Base-by-base conservation (phyloP, 208 protist species). In the Blechomonas ayalai region DNA sequence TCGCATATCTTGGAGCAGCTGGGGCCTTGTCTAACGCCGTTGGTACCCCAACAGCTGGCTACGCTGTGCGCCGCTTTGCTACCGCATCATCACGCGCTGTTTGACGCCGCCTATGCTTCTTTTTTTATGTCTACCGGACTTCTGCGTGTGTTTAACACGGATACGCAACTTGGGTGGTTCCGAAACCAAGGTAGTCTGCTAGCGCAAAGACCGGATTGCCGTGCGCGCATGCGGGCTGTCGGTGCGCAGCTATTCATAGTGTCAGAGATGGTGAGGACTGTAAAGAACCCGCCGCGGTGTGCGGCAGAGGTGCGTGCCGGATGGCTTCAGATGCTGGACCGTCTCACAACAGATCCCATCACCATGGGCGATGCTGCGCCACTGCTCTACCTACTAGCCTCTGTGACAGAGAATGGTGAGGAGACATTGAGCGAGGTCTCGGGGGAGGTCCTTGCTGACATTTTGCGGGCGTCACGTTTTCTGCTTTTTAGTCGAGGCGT, bases 61-160 rank as follows among this genome's bases (percentile, higher is more conserved):
- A 52, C 73, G 38, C 27, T 93, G 25, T 84, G 83, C 37, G 36
- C 39, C 7, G 31, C 63, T 2, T 48, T 89, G 8, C 18, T 31
- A n/a, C 31, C 10, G 10, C 16, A 47, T 7, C 42, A 47, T 7
- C 31, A 15, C 26, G 10, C 28, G 20, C 60, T 91, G 4, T 85
- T 95, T 52, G 68, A 86, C 34, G 55, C 67, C 10, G 79, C 72
- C 23, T 83, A 84, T 52, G 68, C 50, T 1, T 52, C 70, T 18
- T 58, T 90, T 13, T 95, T 95, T 62, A 54, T 95, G n/a, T 84
- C 67, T 13, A 44, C 65, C 7, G 73, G 82, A 37, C 45, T 90
- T 0, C 68, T 95, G 7, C 82, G 69, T 28, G 49, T 74, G 8
- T 79, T 64, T 18, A 38, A 63, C 15, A 59, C 50, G 6, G 46